Evolutionary conservation across 2,329 filamentous ascomycete species (phyloP), one percentile per base, ranked within the genome.

Genomic region (Apiospora marii): DNA sequence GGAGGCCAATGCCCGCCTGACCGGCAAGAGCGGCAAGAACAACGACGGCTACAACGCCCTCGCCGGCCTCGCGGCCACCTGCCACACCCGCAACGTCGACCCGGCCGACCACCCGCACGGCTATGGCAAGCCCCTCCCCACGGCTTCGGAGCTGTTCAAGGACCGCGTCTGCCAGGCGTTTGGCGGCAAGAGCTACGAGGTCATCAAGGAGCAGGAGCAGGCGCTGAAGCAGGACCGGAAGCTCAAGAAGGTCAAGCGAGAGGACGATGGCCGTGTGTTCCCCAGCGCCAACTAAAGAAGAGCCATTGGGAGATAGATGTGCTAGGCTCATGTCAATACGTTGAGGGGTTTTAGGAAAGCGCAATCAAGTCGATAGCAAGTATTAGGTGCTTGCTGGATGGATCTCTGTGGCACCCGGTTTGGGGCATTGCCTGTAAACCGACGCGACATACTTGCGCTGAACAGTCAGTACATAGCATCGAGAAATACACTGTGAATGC

Each of bases 81-180:
- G 58, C 58, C 58, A 64, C 58, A 64, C 1, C 0, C 58, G 58
- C 58, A 64, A 64, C 19, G 58, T 64, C 58, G 58, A 64, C 22
- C 58, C 58, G 58, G 58, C 34, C 22, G 58, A 64, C 58, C 58
- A 64, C 58, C 58, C 58, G 3, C 58, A 64, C 34, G 58, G 58
- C 12, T 64, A 41, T 22, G 30, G 19, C 34, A 41, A 41, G 19
- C 34, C 19, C 3, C 22, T 64, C 34, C 58, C 34, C 19, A 41
- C 30, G 58, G 3, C 34, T 22, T 13, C 34, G 34, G 58, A 41
- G 8, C 19, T 64, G 19, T 64, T n/a, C 12, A 19, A n/a, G 34
- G 58, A 64, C 19, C 58, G 58, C 30, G 22, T 64, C 34, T 64
- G 58, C 19, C 19, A 37, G 34, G 34, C 41, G 34, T 41, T 64